Evolutionary conservation across 2,329 filamentous ascomycete species (phyloP), one percentile per base, ranked within the genome.

Genomic region (Chrysosporium keratinophilum): DNA sequence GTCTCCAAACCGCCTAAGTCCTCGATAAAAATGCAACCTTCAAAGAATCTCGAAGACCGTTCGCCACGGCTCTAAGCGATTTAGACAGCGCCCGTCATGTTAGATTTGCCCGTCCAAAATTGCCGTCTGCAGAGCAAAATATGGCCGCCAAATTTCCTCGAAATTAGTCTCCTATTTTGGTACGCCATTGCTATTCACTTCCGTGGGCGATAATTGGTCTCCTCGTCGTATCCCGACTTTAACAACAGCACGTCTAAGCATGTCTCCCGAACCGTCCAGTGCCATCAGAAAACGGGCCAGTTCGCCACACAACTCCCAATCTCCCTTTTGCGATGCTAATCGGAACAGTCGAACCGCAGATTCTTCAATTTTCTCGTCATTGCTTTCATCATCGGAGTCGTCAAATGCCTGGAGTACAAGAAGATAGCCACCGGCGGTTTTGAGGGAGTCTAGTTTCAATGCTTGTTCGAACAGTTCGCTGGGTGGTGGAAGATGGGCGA

Each of bases 261-360:
- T 91, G 60, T 84, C 82, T 0, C 93, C 93, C 12, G 83, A 86
- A 60, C 88, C 84, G 65, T 98, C 93, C 63, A 98, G 82, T 4
- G 91, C 91, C 45, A 94, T 89, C 54, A 98, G 73, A 69, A 98
- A 98, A n/a, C 91, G 78, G 10, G 93, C 90, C 28, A 98, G 77
- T 68, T 98, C 93, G 62, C 89, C 93, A 71, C 93, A 97, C 28
- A 98, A 73, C 62, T 97, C 90, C 89, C 90, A 98, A 64, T 97
- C 91, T 47, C 83, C 82, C 67, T 90, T 88, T 33, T 82, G 77
- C 63, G 90, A 91, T 0, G 91, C 93, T 47, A 87, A 77, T 33
- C 81, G 82, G 54, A 98, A 78, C 20, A 98, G 74, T 11, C 89
- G 80, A 3, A 95, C 85, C 17, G 89, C 83, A 65, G 74, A 72